Base-by-base conservation (phyloP, 495 filamentous ascomycete species). In the Cryomyces antarcticus region DNA sequence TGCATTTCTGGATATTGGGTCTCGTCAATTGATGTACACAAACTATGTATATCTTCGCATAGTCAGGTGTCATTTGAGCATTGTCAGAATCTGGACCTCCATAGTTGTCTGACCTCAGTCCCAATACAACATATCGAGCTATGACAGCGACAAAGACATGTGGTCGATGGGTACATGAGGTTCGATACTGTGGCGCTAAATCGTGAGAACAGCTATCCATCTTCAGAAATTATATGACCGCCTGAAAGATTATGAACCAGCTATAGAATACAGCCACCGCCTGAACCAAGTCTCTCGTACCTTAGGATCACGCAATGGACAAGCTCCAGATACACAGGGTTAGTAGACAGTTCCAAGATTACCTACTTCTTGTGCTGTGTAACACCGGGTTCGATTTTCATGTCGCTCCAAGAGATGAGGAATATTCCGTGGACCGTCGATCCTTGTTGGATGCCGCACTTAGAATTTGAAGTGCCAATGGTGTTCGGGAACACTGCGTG, bases 201-300 rank as follows among this genome's bases (percentile, higher is more conserved):
- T 24, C 17, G 17, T 24, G 17, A 24, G 17, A 24, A 24, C 17
- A 24, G 76, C 79, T 13, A 58, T 78, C 9, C 74, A 81, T 53
- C 66, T 82, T 2, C 77, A 80, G 47, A 78, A 75, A 49, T 57
- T 82, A 11, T 82, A 82, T 48, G 51, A 68, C 13, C 61, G 71
- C 1, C 58, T 83, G 2, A 79, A 73, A 53, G 75, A 82, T 52
- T 82, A 82, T 54, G 65, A 70, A 12, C 80, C 78, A 0, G 58
- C 70, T n/a, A 39, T 62, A 7, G 70, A 80, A 50, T 81, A 80
- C 55, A 62, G 62, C 31, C 52, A 62, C 24, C 65, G 69, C 34
- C 62, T 85, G 1, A 54, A 62, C 17, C 67, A 67, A 38, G 51
- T 78, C 41, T 55, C 61, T 3, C 56, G 61, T 24, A 24, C 17